Evolutionary conservation across 179 eudicot genomes (phyloP).

Genomic region (Camellia oleifera): DNA sequence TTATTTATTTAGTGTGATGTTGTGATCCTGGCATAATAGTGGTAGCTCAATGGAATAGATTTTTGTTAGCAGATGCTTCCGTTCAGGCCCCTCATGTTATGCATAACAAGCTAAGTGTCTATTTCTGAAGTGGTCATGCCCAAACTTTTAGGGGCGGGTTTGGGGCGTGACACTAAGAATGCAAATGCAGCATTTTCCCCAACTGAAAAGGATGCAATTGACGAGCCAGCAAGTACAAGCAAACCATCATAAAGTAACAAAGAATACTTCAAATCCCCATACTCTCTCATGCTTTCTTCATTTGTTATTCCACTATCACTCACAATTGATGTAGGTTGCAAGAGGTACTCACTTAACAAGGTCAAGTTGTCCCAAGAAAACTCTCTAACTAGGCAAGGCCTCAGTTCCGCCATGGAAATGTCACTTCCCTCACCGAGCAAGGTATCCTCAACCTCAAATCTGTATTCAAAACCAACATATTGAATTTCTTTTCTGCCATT

Average conservation of each 20-base stretch:
- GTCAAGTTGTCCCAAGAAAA: constrained; percentile 36
- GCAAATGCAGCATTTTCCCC: constrained; percentile 59
- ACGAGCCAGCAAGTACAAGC: constrained; percentile 62
- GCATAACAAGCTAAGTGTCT: too few species aligned
- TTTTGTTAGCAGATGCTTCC: too few species aligned
- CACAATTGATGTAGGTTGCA: constrained; percentile 24
- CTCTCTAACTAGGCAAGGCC: constrained; percentile 51
- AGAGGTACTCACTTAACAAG: constrained; percentile 19
- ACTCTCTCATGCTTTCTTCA: constrained; percentile 87
- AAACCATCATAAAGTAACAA: constrained; percentile 60
- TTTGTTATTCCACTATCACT: constrained; percentile 32
- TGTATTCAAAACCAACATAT: constrained; percentile 37
- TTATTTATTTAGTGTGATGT: too few species aligned
- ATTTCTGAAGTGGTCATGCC: too few species aligned
- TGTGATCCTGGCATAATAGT: too few species aligned
- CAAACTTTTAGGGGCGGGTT: too few species aligned
- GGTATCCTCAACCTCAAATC: constrained; percentile 58
- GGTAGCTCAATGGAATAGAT: too few species aligned
- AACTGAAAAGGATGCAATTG: constrained; percentile 44
- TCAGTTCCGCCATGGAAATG: constrained; percentile 64
- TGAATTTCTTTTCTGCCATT: constrained; percentile 12
- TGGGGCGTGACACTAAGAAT: constrained; percentile 29
- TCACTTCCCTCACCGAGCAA: constrained; percentile 80
- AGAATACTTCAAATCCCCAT: constrained; percentile 64
- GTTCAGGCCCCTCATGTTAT: too few species aligned